These are phyloP conservation scores for Sclerospora graminicola DNA, from an alignment of 352 stramenopile species.

Conservation along the genomic window DNA sequence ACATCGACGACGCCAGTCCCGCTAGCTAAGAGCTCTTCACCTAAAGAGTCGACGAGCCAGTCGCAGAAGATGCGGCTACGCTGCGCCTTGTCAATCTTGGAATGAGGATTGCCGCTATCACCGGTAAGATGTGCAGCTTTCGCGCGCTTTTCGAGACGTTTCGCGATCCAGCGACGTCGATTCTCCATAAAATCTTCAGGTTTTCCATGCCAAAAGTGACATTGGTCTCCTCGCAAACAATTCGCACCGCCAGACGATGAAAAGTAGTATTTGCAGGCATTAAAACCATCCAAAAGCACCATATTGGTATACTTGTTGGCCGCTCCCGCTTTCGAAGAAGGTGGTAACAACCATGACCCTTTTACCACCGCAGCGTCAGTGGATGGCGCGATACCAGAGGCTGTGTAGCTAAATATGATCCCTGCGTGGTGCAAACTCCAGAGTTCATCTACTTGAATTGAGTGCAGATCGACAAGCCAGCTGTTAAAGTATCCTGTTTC, in stretches of 20 bases:
- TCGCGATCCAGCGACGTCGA: slow-evolving; percentile 50
- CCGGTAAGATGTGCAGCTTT: slow-evolving; percentile 41
- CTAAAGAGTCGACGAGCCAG: slow-evolving; percentile 68
- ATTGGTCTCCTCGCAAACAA: slow-evolving; percentile 52
- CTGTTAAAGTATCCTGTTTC: slow-evolving; percentile 14
- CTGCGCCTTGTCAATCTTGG: slow-evolving; percentile 62
- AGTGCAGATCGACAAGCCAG: slow-evolving; percentile 44
- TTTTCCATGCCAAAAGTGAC: slow-evolving; percentile 74
- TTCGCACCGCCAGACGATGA: slow-evolving; percentile 45
- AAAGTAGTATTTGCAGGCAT: slow-evolving; percentile 84
- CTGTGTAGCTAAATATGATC: slow-evolving; percentile 47
- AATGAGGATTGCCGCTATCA: slow-evolving; percentile 52
- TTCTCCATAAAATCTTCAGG: slow-evolving; percentile 55
- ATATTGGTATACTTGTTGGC: slow-evolving; percentile 66
- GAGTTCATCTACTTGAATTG: slow-evolving; percentile 38
- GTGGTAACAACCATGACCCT: slow-evolving; percentile 34
- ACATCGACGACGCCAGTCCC: slow-evolving; percentile 80
- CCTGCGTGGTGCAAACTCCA: slow-evolving; percentile 43
- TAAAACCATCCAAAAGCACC: slow-evolving; percentile 35
- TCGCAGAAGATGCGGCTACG: slow-evolving; percentile 70
- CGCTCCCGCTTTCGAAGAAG: slow-evolving; percentile 34
- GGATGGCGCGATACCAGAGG: background rate
- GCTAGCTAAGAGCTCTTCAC: slow-evolving; percentile 23
- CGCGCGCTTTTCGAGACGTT: slow-evolving; percentile 52
- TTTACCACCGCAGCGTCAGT: slow-evolving; percentile 12